Percentiles rank a stretch among this genome's conserved stretches.
phyloP scores from a whole-genome alignment of 352 stramenopile species.

The Albugo candida region DNA sequence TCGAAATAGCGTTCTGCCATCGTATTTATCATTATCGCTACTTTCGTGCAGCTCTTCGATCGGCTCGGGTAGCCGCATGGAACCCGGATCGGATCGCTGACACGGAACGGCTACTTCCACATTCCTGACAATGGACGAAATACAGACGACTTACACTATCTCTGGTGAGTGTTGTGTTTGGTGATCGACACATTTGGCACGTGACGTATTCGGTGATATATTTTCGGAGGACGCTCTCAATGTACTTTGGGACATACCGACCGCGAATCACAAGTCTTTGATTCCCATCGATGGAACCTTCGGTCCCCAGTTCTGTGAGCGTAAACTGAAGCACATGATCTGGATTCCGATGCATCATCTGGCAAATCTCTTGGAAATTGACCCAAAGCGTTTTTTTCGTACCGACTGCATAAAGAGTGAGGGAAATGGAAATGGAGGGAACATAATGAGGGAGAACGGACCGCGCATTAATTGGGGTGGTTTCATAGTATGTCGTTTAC shows the following conservation, averaged over 20 bases:
- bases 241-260: constrained; percentile 97
- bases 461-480: constrained; percentile 74
- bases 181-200: constrained; percentile 97
- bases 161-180: constrained; percentile 94
- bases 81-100: constrained; percentile 96
- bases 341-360: constrained; percentile 95
- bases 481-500: constrained; percentile 86
- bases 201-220: constrained; percentile 99
- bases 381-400: constrained; percentile 98
- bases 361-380: constrained; percentile 98
- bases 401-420: constrained; percentile 52
- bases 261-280: constrained; percentile 96
- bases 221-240: constrained; percentile 97
- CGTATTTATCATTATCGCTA: constrained; percentile 13
- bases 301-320: constrained; percentile 97
- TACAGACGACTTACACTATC: constrained; percentile 93
- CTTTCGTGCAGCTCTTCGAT: constrained; percentile 71
- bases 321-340: constrained; percentile 99
- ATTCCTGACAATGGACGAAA: constrained; percentile 97
- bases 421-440: constrained; percentile 12
- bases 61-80: constrained; percentile 84
- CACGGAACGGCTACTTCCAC: constrained; percentile 91
- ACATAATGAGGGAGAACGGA: constrained; percentile 1
- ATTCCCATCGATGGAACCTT: constrained; percentile 98
- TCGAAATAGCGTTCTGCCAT: constrained; percentile 2